These are phyloP conservation scores for Cornus florida DNA, from an alignment of 148 eudicot species.

Conservation along the genomic window DNA sequence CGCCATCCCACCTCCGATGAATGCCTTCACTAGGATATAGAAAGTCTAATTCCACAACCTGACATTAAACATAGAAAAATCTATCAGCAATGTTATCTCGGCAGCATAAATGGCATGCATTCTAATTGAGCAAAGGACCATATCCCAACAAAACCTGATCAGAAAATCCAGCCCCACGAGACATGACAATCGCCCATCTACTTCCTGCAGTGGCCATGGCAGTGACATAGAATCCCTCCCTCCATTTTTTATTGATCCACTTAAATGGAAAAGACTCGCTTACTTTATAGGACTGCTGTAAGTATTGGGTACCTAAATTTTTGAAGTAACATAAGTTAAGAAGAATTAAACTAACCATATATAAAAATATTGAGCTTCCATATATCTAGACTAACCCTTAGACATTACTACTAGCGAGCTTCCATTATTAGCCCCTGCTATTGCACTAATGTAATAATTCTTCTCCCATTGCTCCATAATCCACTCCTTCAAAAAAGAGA, in stretches of 20 bases:
- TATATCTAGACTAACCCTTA: constrained; percentile 51
- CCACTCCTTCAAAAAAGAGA: constrained; percentile 65
- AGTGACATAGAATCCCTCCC: constrained; percentile 86
- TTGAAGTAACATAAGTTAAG: not conserved
- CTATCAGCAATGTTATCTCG: not conserved
- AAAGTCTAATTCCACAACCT: constrained; percentile 97
- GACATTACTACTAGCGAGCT: constrained; percentile 92
- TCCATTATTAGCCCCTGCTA: constrained; percentile 86
- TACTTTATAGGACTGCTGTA: constrained; percentile 94
- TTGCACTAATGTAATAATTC: constrained; percentile 85
- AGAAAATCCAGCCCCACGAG: constrained; percentile 80
- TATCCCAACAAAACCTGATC: constrained; percentile 61
- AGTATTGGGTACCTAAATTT: constrained; percentile 67
- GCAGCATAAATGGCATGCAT: not conserved
- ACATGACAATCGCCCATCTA: constrained; percentile 95
- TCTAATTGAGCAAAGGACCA: not conserved
- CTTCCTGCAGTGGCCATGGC: constrained; percentile 91
- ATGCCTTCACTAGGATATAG: constrained; percentile 96
- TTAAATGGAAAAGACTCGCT: constrained; percentile 60
- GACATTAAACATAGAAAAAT: constrained; percentile 6
- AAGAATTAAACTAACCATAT: not conserved
- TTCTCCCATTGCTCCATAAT: constrained; percentile 98
- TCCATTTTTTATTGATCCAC: constrained; percentile 71
- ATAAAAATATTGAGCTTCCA: not conserved
- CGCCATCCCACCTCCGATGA: constrained; percentile 86